Percentiles rank a stretch among this genome's conserved stretches.
Evolutionary conservation across 2,329 filamentous ascomycete species (phyloP).

Genomic region (Aspergillus chevalieri): DNA sequence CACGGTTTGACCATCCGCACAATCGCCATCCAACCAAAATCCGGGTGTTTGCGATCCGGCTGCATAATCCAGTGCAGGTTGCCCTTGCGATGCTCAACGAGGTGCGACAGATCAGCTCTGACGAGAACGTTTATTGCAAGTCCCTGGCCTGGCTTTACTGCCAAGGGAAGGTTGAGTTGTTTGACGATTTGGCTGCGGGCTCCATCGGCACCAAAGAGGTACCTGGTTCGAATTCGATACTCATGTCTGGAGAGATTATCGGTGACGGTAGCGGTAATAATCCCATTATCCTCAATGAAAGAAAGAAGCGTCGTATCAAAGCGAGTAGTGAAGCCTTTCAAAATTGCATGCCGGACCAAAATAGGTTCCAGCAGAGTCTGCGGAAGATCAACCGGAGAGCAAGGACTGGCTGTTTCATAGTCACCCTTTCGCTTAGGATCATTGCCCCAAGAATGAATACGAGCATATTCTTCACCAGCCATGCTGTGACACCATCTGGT

Average conservation of each 20-base stretch:
- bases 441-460: constrained; percentile 48
- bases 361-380: constrained; percentile 47
- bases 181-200: constrained; percentile 42
- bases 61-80: constrained; percentile 58
- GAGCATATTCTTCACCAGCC: constrained; percentile 48
- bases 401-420: constrained; percentile 40
- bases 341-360: constrained; percentile 38
- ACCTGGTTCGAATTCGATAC: constrained; percentile 48
- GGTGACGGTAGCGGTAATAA: constrained; percentile 27
- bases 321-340: constrained; percentile 36
- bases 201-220: constrained; percentile 56
- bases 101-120: constrained; percentile 42
- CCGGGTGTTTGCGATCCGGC: constrained; percentile 47
- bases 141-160: constrained; percentile 42
- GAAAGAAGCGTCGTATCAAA: constrained; percentile 39
- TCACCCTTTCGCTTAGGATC: constrained; percentile 42
- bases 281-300: constrained; percentile 21
- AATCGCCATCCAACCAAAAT: constrained; percentile 47
- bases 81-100: constrained; percentile 42
- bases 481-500: constrained; percentile 50
- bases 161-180: constrained; percentile 44
- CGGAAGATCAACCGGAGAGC: constrained; percentile 39
- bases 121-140: constrained; percentile 47
- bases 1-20: constrained; percentile 59
- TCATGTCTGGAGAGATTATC: constrained; percentile 31